phyloP scores from a whole-genome alignment of 2,329 filamentous ascomycete species.

The Sporothrix brunneoviolacea region DNA sequence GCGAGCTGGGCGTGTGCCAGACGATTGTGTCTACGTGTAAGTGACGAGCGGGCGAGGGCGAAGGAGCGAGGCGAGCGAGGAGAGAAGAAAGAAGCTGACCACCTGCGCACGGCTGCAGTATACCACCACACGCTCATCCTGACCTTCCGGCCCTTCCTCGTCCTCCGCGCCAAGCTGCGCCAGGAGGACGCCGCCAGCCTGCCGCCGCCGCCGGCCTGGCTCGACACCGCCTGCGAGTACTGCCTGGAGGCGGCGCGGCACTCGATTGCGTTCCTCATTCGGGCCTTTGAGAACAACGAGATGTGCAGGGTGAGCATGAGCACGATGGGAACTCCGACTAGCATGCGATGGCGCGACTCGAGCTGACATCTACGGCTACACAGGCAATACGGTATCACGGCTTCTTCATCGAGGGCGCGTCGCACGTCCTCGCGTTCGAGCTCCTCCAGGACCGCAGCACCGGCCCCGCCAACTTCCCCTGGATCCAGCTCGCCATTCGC shows the following conservation, averaged over 20 bases:
- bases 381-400: conserved; percentile 15
- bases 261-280: conserved; percentile 14
- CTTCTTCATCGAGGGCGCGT: conserved; percentile 19
- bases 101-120: neutral
- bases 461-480: conserved; percentile 11
- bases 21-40: conserved; percentile 17
- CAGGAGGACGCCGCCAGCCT: conserved; percentile 7
- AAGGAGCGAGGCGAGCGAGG: neutral
- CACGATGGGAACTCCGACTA: too few relatives aligned
- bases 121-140: conserved; percentile 19
- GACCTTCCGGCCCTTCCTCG: conserved; percentile 18
- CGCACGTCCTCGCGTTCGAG: conserved; percentile 14
- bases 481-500: conserved; percentile 15
- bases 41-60: neutral
- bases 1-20: conserved; percentile 17
- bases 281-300: conserved; percentile 13
- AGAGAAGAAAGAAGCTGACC: neutral
- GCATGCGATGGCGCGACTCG: too few relatives aligned
- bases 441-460: conserved; percentile 12
- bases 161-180: conserved; percentile 17
- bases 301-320: conserved; percentile 13
- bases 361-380: neutral
- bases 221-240: conserved; percentile 17
- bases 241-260: conserved; percentile 16
- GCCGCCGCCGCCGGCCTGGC: conserved; percentile 16